A percentile compares a stretch with the other conserved stretches of the same genome.
Conservation (phyloP, 208 protist species). For the Angomonas deanei region DNA sequence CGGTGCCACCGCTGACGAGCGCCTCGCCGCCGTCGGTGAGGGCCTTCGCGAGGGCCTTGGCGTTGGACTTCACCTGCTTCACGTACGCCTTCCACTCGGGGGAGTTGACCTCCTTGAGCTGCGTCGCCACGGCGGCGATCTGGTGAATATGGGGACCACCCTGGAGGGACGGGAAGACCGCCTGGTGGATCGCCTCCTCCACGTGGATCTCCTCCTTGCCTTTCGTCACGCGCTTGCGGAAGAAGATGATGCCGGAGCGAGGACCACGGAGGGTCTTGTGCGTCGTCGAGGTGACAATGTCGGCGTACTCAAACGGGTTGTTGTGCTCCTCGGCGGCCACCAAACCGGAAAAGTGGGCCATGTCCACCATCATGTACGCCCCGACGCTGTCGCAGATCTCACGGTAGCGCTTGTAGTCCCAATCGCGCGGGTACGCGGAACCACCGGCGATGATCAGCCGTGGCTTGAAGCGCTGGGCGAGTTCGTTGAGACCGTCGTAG, state of each 20-base stretch:
- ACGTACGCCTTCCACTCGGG: slow-evolving; percentile 94
- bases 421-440: slow-evolving; percentile 97
- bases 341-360: slow-evolving; percentile 97
- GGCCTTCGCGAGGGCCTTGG: slow-evolving; percentile 62
- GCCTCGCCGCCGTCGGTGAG: slow-evolving; percentile 86
- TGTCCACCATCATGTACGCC: slow-evolving; percentile 96
- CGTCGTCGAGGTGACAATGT: slow-evolving; percentile 99
- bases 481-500: slow-evolving; percentile 92
- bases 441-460: slow-evolving; percentile 95
- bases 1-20: slow-evolving; percentile 94
- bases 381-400: slow-evolving; percentile 83
- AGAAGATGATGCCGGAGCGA: slow-evolving; percentile 98
- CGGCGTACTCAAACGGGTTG: slow-evolving; percentile 94
- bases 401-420: slow-evolving; percentile 93
- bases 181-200: slow-evolving; percentile 93
- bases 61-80: slow-evolving; percentile 90
- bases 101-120: slow-evolving; percentile 92
- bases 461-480: slow-evolving; percentile 92
- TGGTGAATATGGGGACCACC: slow-evolving; percentile 98
- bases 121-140: slow-evolving; percentile 96
- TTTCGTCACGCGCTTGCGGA: slow-evolving; percentile 78
- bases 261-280: slow-evolving; percentile 99
- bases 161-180: slow-evolving; percentile 98
- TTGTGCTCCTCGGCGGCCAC: slow-evolving; percentile 83
- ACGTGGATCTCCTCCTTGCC: slow-evolving; percentile 63